These are phyloP conservation scores for Galeopsis tetrahit DNA, from an alignment of 257 asterid genomes.

Conservation along the genomic window DNA sequence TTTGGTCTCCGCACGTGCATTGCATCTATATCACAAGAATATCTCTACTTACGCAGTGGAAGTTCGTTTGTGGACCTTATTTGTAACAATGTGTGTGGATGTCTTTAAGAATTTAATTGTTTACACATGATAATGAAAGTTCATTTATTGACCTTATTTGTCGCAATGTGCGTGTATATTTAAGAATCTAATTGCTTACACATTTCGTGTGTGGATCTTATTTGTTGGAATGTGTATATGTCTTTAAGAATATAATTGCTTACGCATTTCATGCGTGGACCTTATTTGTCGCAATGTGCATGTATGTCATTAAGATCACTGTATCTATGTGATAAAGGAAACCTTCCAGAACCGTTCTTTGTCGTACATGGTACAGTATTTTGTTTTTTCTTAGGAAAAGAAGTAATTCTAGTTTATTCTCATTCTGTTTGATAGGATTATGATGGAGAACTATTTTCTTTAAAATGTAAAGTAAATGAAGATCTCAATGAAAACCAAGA, in stretches of 20 bases:
- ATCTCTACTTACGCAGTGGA: too few relatives aligned
- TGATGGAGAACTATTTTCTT: neutral
- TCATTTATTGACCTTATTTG: conserved; percentile 18
- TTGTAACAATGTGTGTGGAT: neutral
- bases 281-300: conserved; percentile 25
- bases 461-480: neutral
- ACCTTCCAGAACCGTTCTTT: conserved; percentile 13
- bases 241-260: conserved; percentile 19
- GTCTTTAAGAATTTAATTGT: conserved; percentile 19
- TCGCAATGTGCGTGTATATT: conserved; percentile 18
- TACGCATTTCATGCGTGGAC: conserved; percentile 17
- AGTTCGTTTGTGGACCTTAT: too few relatives aligned
- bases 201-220: conserved; percentile 12
- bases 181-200: conserved; percentile 23
- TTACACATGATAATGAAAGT: conserved; percentile 27
- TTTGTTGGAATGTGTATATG: conserved; percentile 23
- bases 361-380: conserved; percentile 4
- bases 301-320: neutral
- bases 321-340: neutral
- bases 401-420: neutral
- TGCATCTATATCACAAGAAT: too few relatives aligned
- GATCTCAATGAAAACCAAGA: neutral
- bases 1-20: too few relatives aligned
- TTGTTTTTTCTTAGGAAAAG: neutral
- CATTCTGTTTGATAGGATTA: neutral